Evolutionary conservation across 1,139 yeast species (phyloP).

Genomic region (Scheffersomyces insectosa): DNA sequence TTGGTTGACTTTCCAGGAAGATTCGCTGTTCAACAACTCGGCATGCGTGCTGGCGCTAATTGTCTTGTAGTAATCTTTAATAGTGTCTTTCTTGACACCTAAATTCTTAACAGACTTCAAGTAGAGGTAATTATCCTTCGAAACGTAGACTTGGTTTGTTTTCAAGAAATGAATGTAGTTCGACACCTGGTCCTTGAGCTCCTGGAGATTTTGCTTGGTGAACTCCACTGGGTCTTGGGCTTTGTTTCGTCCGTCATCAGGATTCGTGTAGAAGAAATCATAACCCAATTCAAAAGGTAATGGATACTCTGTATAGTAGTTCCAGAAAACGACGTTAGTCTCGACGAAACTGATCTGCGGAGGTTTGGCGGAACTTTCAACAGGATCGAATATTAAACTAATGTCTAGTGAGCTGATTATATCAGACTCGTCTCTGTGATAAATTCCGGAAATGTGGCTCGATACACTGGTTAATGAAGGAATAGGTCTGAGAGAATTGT

Average conservation of each 20-base stretch:
- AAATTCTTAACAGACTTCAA: conserved; percentile 41
- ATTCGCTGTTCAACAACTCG: conserved; percentile 21
- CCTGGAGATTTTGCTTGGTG: conserved; percentile 38
- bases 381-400: conserved; percentile 25
- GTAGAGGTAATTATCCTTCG: conserved; percentile 37
- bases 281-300: conserved; percentile 41
- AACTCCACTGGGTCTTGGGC: conserved; percentile 22
- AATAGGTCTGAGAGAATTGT: conserved; percentile 16
- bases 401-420: conserved; percentile 25
- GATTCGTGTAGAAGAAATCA: conserved; percentile 42
- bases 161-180: conserved; percentile 37
- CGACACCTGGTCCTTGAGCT: conserved; percentile 35
- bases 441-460: conserved; percentile 31
- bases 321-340: conserved; percentile 42
- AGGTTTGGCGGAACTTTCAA: conserved; percentile 25
- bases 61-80: conserved; percentile 38
- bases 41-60: conserved; percentile 23
- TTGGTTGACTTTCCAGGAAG: conserved; percentile 32
- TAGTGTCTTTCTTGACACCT: conserved; percentile 43
- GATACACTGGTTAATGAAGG: conserved; percentile 6
- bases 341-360: conserved; percentile 37
- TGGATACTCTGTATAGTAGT: conserved; percentile 45
- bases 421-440: conserved; percentile 29
- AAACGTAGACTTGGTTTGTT: conserved; percentile 31
- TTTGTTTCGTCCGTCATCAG: conserved; percentile 13